Base-by-base conservation (phyloP, 495 filamentous ascomycete species). In the Talaromyces ruber region DNA sequence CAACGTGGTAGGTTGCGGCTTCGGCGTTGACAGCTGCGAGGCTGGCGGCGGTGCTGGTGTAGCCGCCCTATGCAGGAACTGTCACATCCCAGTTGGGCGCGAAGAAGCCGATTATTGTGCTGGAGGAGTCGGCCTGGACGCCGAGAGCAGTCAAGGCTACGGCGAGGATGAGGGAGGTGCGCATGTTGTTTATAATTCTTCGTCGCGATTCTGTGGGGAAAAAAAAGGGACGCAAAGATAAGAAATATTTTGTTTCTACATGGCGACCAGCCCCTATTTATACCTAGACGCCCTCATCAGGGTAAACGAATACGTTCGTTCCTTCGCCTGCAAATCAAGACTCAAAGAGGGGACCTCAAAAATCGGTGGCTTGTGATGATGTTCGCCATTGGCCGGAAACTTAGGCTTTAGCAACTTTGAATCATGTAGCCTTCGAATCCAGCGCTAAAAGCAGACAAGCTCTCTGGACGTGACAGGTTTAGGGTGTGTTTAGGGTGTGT, bases 1-100 rank as follows among this genome's bases (percentile, higher is more conserved):
- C 37, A 24, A 73, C 55, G n/a, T 68, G 47, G 63, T 70, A 73
- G 58, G 71, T 73, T 16, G 71, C 71, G 5, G 63, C 65, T 11
- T 37, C 28, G 11, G 64, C 62, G 57, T 71, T 67, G 62, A 70
- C 61, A 51, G 59, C 65, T n/a, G 56, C 58, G 6, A 72, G 61
- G 32, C 71, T 67, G 60, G 60, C 71, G 11, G 52, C 70, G 25
- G 57, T 62, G 66, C 71, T 70, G 21, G 60, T 26, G 21, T 14
- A 18, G 51, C 51, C 51, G 51, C 21, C 58, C 51, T 64, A 66
- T 12, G 5, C 37, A 0, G 34, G 58, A 7, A 64, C 1, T 1
- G 43, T 28, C 18, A 55, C 52, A 11, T 59, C 22, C 51, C 24
- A 54, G n/a, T 26, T 22, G 26, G 51, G 51, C 6, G 12, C 22